A percentile compares a stretch with the other conserved stretches of the same genome.
Evolutionary conservation across 2,329 filamentous ascomycete genomes (phyloP).

Genomic region (Chaetomium strumarium): DNA sequence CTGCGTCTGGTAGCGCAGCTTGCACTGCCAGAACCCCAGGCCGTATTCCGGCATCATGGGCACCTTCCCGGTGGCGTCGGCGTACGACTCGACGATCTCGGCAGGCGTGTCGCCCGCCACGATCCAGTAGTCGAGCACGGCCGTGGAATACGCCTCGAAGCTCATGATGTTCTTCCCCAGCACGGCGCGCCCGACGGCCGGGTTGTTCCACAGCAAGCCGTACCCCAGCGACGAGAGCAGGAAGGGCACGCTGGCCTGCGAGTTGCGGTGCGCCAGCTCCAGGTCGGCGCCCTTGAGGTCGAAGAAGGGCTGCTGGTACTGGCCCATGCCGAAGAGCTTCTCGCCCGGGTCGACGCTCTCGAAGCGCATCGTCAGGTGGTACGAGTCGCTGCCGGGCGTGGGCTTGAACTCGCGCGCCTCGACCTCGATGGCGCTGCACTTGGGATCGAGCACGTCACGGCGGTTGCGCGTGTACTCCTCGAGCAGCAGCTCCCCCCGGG

Average conservation of each 20-base stretch:
- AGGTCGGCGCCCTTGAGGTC: slow-evolving; percentile 10
- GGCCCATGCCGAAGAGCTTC: slow-evolving; percentile 9
- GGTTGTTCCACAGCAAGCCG: slow-evolving; percentile 10
- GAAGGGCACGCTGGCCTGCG: slow-evolving; percentile 8
- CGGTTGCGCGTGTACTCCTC: slow-evolving; percentile 10
- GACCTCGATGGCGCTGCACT: slow-evolving; percentile 8
- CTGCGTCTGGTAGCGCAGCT: slow-evolving; percentile 10
- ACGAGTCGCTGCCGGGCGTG: neutral
- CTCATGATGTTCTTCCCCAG: slow-evolving; percentile 9
- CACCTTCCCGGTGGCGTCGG: slow-evolving; percentile 1
- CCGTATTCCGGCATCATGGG: slow-evolving; percentile 7
- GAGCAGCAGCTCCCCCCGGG: neutral
- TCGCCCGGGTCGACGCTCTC: slow-evolving; percentile 4
- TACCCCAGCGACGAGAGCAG: slow-evolving; percentile 8
- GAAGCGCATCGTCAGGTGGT: slow-evolving; percentile 3
- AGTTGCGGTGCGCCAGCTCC: slow-evolving; percentile 9
- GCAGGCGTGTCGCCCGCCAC: slow-evolving; percentile 2
- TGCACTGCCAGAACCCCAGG: slow-evolving; percentile 10
- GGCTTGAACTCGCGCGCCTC: slow-evolving; percentile 7
- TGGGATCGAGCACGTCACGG: slow-evolving; percentile 7
- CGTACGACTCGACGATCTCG: slow-evolving; percentile 3
- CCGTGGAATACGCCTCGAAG: slow-evolving; percentile 8
- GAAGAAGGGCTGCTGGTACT: slow-evolving; percentile 11
- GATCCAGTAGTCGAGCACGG: slow-evolving; percentile 6
- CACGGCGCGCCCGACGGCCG: neutral